phyloP scores from a whole-genome alignment of 345 rosid species.

The Durio zibethinus region DNA sequence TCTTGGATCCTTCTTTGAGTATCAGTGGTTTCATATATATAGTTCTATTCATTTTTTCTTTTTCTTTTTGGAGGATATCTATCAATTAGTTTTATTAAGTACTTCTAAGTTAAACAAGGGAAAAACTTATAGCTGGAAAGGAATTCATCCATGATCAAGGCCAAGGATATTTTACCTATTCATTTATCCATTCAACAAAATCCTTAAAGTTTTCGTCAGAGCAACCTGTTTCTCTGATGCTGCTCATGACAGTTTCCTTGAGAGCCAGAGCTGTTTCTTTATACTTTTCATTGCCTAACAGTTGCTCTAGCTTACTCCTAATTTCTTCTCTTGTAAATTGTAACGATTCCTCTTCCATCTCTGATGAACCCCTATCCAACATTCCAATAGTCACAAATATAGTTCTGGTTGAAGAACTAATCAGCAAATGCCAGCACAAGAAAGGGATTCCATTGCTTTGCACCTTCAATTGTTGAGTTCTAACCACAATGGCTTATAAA shows the following conservation, averaged over 20 bases:
- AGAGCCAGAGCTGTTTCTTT: not conserved
- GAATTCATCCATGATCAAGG: no score
- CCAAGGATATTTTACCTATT: not conserved
- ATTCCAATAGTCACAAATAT: no score
- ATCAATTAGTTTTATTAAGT: no score
- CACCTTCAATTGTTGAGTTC: constrained; percentile 39
- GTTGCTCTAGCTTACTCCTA: not conserved
- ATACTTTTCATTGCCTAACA: not conserved
- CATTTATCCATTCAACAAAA: not conserved
- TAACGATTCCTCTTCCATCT: no score
- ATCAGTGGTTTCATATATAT: no score
- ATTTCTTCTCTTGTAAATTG: not conserved
- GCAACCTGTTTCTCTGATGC: not conserved
- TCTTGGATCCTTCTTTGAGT: no score
- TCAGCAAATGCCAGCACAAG: constrained; percentile 43
- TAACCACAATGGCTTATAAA: constrained; percentile 38
- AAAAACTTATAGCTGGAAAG: no score
- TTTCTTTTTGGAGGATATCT: no score
- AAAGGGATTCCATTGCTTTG: constrained; percentile 36
- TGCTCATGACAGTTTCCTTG: not conserved
- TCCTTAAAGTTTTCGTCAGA: not conserved
- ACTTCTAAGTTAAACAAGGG: no score
- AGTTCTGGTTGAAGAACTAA: constrained; percentile 27
- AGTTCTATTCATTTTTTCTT: no score
- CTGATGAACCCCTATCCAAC: no score